phyloP scores from a whole-genome alignment of 495 filamentous ascomycete genomes.

The Penicillium canariense region DNA sequence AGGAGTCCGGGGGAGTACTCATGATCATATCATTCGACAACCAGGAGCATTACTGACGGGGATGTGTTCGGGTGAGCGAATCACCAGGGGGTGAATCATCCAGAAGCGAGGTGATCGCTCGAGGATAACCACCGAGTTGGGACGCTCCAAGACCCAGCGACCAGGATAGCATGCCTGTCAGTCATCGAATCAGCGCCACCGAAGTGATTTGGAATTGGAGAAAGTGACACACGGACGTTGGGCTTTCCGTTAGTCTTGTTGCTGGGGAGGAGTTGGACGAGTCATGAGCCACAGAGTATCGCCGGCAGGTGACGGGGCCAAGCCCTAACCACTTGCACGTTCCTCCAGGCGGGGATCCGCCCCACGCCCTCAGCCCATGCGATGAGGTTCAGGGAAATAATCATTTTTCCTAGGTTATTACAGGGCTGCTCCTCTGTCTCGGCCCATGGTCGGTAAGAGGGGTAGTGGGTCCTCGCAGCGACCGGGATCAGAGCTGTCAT shows the following conservation, averaged over 20 bases:
- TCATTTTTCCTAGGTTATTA: background rate
- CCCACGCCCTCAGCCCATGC: no score
- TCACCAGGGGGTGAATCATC: background rate
- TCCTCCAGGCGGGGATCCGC: no score
- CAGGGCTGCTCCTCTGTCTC: no score
- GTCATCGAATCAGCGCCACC: conserved; percentile 23
- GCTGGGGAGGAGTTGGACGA: conserved; percentile 19
- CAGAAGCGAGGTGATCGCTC: conserved; percentile 29
- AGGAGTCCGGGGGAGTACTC: background rate
- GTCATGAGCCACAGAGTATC: conserved; percentile 15
- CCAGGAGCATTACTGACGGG: background rate
- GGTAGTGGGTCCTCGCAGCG: background rate
- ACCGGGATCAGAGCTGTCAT: conserved; percentile 40
- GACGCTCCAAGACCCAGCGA: conserved; percentile 33
- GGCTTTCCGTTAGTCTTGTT: conserved; percentile 4
- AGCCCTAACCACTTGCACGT: conserved; percentile 21
- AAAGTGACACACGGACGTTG: conserved; percentile 25
- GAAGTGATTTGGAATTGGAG: conserved; percentile 25
- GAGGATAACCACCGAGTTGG: conserved; percentile 34
- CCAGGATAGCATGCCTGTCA: conserved; percentile 40
- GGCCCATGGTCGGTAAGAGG: no score
- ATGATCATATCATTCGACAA: background rate
- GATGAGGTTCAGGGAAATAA: no score
- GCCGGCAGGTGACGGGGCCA: conserved; percentile 8
- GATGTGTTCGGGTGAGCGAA: conserved; percentile 3